Conservation (phyloP, 257 asterid genomes). For the Petrea volubilis region DNA sequence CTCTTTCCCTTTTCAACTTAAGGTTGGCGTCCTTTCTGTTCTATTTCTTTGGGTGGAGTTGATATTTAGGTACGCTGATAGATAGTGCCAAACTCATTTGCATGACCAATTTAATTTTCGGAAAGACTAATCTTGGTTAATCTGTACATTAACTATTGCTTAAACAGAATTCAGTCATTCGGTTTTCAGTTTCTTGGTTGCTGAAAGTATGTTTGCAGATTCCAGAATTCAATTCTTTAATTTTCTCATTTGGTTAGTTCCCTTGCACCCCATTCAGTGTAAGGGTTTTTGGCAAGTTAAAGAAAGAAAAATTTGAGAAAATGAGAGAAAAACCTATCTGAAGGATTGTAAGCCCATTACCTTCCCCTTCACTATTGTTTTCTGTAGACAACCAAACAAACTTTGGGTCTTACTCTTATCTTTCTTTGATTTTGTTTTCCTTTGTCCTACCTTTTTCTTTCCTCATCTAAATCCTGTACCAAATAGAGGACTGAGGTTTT, state of each 20-base stretch:
- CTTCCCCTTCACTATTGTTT: slow-evolving; percentile 1
- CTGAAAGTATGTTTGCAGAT: too few species aligned
- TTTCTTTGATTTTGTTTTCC: background rate
- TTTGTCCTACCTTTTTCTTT: background rate
- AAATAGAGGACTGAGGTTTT: background rate
- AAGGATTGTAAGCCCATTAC: background rate
- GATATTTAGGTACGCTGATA: background rate
- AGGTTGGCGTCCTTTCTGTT: background rate
- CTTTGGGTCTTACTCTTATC: background rate
- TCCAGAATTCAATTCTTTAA: background rate
- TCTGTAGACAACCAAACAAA: background rate
- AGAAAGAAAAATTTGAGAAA: background rate
- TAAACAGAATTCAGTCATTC: too few species aligned
- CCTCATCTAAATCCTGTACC: background rate
- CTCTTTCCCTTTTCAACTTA: background rate
- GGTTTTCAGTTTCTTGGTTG: too few species aligned
- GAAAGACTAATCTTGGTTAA: too few species aligned
- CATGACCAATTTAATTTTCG: too few species aligned
- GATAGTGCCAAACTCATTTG: background rate
- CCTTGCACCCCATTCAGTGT: background rate
- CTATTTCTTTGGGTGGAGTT: background rate
- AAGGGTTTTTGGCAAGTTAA: background rate
- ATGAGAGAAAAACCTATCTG: background rate
- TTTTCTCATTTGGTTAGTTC: background rate
- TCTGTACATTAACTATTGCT: too few species aligned